These are phyloP conservation scores for Dillenia suffruticosa DNA, from an alignment of 164 flowering plant genomes.

Conservation along the genomic window DNA sequence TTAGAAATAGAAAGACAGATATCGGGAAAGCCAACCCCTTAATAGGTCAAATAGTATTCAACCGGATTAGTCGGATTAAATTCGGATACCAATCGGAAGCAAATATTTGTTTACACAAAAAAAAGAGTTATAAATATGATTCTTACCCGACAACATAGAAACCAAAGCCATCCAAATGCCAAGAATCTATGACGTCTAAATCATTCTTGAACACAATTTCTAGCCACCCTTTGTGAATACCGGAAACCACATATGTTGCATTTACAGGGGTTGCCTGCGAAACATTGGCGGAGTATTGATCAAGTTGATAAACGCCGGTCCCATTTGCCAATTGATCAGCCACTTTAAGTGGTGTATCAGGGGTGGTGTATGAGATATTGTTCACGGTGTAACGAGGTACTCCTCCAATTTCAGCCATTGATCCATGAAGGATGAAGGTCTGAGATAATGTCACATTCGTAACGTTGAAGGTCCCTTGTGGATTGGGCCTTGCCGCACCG, in stretches of 20 bases:
- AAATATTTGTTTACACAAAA: not conserved
- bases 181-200: conserved; percentile 39
- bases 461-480: conserved; percentile 67
- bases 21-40: no score
- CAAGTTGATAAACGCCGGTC: conserved; percentile 45
- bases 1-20: no score
- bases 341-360: conserved; percentile 53
- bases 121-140: not conserved
- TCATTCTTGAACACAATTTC: conserved; percentile 54
- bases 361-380: conserved; percentile 43
- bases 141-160: conserved; percentile 73
- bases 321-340: conserved; percentile 49
- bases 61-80: no score
- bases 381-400: conserved; percentile 31
- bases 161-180: conserved; percentile 75
- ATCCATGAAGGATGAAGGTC: conserved; percentile 43
- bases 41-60: no score
- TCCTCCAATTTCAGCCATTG: conserved; percentile 17
- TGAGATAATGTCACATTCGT: conserved; percentile 39
- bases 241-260: conserved; percentile 44
- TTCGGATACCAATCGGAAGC: no score
- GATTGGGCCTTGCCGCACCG: conserved; percentile 83
- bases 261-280: conserved; percentile 16
- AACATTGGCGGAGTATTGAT: conserved; percentile 30
- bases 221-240: conserved; percentile 56